Evolutionary conservation across 1,139 yeast genomes (phyloP), one percentile per base, ranked within the genome.

Genomic region (Pneumocystis wakefieldiae): DNA sequence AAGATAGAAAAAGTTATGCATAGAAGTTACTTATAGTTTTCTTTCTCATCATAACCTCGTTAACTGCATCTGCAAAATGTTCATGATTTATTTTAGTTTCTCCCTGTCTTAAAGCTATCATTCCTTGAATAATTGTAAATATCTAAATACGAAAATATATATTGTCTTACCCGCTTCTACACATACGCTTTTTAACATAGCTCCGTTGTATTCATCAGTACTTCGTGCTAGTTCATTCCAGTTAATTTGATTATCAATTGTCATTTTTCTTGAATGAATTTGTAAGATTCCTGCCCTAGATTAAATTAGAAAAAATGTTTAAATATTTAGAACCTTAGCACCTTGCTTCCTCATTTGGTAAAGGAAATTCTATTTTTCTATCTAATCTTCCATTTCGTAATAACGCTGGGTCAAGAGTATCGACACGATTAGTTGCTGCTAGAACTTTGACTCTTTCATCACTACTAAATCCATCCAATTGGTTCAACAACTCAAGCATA

Each of bases 201-300:
- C 99, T 72, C 98, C 98, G 71, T 92, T 92, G 76, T 92, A 92
- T 76, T 92, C 99, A 75, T 92, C 98, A 0, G 98, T 92, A 15
- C 96, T 87, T 73, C 98, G 83, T 4, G 99, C 97, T 73, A 92
- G 81, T 77, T 92, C 98, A 75, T 91, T 87, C 98, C 98, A 94
- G 77, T 92, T 92, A 68, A 92, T 90, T 59, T 88, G 85, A 70
- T 87, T 88, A 74, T 91, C 97, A 67, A 91, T 87, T 63, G 95
- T 88, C 87, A 92, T 87, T 73, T 92, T 94, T 74, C 98, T 83
- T 5, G 98, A 92, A 74, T 92, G 99, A 71, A 92, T 92, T 77
- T 92, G 96, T 74, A 92, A 79, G 72, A 92, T 95, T 63, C 94
- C 91, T 59, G 96, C 97, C 74, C 69, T 64, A 17, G 8, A 24